Conservation (phyloP, 176 grass and related monocot genomes). For the Hyparrhenia diplandra region DNA sequence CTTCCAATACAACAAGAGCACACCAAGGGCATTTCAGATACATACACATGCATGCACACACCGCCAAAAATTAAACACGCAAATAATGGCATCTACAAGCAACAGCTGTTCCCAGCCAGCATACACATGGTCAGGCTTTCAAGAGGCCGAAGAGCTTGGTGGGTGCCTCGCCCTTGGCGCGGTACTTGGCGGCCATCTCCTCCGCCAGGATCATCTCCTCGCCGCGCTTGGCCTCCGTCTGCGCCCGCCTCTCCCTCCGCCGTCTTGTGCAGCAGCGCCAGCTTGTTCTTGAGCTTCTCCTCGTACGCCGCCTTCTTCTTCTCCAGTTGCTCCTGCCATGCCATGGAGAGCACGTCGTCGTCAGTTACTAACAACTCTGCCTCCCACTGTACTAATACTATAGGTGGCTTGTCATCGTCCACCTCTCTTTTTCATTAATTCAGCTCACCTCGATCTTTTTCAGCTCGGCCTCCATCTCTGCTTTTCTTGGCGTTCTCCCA, state of each 20-base stretch:
- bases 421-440: too few relatives aligned
- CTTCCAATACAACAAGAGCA: neutral
- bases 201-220: conserved; percentile 63
- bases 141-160: conserved; percentile 59
- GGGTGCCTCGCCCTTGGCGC: conserved; percentile 50
- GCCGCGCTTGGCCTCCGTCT: conserved; percentile 48
- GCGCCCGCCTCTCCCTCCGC: conserved; percentile 77
- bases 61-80: neutral
- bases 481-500: conserved; percentile 69
- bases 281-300: conserved; percentile 75
- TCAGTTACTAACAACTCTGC: neutral
- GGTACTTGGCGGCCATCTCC: conserved; percentile 71
- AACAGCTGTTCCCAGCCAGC: neutral
- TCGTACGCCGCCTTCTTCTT: conserved; percentile 72
- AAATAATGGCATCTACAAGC: neutral
- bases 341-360: neutral
- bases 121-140: conserved; percentile 27
- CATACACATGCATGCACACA: neutral
- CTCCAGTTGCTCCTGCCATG: conserved; percentile 61
- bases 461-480: conserved; percentile 46
- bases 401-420: neutral
- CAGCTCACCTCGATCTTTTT: conserved; percentile 50
- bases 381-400: neutral
- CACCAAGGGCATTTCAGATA: neutral
- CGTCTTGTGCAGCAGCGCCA: conserved; percentile 61